Percentiles rank a stretch among this genome's conserved stretches.
Conservation (phyloP, 805 yeast species). For the Lipomyces kockii region DNA sequence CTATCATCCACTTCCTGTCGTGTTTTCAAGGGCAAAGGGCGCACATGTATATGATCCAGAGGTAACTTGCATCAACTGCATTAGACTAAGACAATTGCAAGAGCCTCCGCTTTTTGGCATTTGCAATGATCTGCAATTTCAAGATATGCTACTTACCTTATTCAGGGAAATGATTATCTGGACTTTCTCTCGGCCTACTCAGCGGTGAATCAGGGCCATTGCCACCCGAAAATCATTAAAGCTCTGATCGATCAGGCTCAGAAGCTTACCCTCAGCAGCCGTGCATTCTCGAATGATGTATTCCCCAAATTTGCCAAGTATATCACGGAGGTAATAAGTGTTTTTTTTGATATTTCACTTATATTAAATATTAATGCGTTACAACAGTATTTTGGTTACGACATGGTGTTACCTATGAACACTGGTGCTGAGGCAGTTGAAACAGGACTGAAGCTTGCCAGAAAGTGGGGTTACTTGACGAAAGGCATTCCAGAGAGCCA, state of each 20-base stretch:
- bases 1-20: slow-evolving; percentile 96
- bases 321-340: slow-evolving; percentile 60
- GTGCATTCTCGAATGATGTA: slow-evolving; percentile 90
- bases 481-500: slow-evolving; percentile 82
- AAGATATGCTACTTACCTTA: background rate
- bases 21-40: slow-evolving; percentile 81
- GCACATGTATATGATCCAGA: slow-evolving; percentile 99
- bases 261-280: slow-evolving; percentile 79
- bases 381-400: slow-evolving; percentile 71
- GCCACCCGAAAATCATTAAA: slow-evolving; percentile 87
- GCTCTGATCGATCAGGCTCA: slow-evolving; percentile 89
- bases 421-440: slow-evolving; percentile 99
- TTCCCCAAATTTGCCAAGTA: slow-evolving; percentile 87
- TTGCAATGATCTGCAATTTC: background rate
- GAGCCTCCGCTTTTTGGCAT: background rate
- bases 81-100: background rate
- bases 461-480: slow-evolving; percentile 94
- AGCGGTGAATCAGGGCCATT: slow-evolving; percentile 97
- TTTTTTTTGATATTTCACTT: background rate
- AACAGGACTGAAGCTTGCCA: slow-evolving; percentile 88
- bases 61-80: slow-evolving; percentile 11
- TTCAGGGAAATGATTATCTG: slow-evolving; percentile 77
- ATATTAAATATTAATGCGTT: background rate
- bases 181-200: slow-evolving; percentile 95
- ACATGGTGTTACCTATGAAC: slow-evolving; percentile 95